A percentile compares a stretch with the other conserved stretches of the same genome.
phyloP scores from a whole-genome alignment of 768 basidiomycete species.

The Termitomyces sp. region DNA sequence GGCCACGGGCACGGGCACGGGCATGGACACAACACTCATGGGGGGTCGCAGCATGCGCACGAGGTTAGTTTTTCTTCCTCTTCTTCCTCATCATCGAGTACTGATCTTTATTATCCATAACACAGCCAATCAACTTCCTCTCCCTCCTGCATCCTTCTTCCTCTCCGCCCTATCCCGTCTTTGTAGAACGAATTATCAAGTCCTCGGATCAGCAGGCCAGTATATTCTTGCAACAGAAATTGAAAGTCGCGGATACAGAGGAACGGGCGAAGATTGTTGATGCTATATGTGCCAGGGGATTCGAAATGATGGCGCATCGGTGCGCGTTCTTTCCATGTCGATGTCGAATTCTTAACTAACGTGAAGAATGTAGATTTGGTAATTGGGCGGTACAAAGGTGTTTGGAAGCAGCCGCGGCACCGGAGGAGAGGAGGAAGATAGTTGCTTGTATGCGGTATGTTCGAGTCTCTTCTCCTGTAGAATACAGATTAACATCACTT shows the following conservation, averaged over 20 bases:
- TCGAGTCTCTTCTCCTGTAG: background rate
- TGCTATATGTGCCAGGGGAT: conserved; percentile 79
- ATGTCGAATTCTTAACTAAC: background rate
- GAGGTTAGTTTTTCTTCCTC: conserved; percentile 45
- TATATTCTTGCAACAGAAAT: conserved; percentile 86
- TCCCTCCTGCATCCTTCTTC: conserved; percentile 83
- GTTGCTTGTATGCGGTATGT: conserved; percentile 82
- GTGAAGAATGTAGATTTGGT: conserved; percentile 57
- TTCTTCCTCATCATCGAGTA: background rate
- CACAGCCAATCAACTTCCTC: conserved; percentile 85
- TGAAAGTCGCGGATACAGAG: conserved; percentile 77
- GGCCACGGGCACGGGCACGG: background rate
- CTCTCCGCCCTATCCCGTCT: conserved; percentile 77
- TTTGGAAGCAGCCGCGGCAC: conserved; percentile 71
- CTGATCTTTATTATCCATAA: conserved; percentile 16
- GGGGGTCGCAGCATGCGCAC: conserved; percentile 24
- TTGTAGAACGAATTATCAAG: conserved; percentile 84
- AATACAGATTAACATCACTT: background rate
- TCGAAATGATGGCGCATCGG: conserved; percentile 93
- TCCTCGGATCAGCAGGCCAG: conserved; percentile 89
- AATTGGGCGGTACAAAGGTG: conserved; percentile 92
- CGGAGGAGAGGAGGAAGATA: conserved; percentile 76
- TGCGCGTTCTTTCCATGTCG: conserved; percentile 21
- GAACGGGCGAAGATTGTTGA: conserved; percentile 84
- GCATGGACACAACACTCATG: background rate